These are phyloP conservation scores for Yamadazyma kanchanaburiensis DNA, from an alignment of 1,139 yeast species.

Conservation along the genomic window DNA sequence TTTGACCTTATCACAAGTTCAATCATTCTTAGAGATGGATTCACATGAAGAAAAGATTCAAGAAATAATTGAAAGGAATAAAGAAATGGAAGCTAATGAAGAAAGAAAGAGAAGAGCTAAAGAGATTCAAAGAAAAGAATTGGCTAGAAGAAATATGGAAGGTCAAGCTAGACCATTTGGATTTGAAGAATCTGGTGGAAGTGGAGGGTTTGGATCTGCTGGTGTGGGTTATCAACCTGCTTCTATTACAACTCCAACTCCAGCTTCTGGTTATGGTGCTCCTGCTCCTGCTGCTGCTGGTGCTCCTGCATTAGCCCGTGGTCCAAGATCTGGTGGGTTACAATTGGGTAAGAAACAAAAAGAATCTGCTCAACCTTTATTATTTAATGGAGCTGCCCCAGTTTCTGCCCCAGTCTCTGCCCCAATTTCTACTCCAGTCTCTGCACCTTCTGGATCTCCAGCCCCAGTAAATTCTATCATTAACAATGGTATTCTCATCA, in stretches of 20 bases:
- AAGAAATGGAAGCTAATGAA: constrained; percentile 95
- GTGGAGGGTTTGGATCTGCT: constrained; percentile 3
- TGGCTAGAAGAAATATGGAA: constrained; percentile 57
- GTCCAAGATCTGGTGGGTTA: constrained; percentile 69
- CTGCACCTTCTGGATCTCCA: constrained; percentile 19
- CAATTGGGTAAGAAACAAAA: constrained; percentile 70
- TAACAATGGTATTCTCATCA: constrained; percentile 77
- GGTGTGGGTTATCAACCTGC: constrained; percentile 37
- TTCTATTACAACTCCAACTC: constrained; percentile 19
- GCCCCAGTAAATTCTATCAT: constrained; percentile 32
- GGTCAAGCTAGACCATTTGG: constrained; percentile 12
- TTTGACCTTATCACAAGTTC: constrained; percentile 76
- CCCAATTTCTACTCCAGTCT: constrained; percentile 23
- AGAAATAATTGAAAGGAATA: constrained; percentile 94
- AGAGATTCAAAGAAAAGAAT: constrained; percentile 87
- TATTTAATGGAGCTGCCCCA: constrained; percentile 20
- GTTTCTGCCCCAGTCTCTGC: constrained; percentile 15
- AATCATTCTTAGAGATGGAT: constrained; percentile 93
- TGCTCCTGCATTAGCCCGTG: too few relatives aligned
- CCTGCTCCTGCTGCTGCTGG: constrained; percentile 33
- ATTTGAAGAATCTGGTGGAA: constrained; percentile 5
- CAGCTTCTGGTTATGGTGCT: constrained; percentile 11
- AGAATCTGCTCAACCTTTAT: constrained; percentile 45
- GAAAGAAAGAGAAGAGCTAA: constrained; percentile 95
- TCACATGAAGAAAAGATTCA: constrained; percentile 98